Base-by-base conservation (phyloP, 2,329 filamentous ascomycete species). In the Hypoxylon sp. region DNA sequence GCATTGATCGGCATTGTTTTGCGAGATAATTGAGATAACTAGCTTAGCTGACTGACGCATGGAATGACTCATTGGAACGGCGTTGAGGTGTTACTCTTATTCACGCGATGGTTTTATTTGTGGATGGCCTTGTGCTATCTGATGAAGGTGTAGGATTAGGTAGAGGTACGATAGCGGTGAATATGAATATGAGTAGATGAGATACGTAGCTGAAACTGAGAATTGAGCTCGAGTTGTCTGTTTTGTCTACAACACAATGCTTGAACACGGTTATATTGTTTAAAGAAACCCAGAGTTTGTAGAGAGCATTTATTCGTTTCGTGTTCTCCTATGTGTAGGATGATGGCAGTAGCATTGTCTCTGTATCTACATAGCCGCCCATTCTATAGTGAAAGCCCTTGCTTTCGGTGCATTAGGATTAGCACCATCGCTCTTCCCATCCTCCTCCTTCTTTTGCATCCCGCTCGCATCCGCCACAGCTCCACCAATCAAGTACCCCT, bases 401-500 rank as follows among this genome's bases (percentile, higher is more conserved):
- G 95, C 83, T 14, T 29, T 41, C 9, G 55, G 53, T 14, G 60
- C 63, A 12, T 50, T 76, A 71, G 9, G 75, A 77, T 32, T 81
- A 77, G 39, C 32, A 1, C 23, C 39, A 8, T 11, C 12, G 3
- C 25, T 48, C 6, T 47, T 48, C 8, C 39, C 32, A n/a, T 61
- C 23, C 25, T 23, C 19, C 9, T 43, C 29, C 21, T 9, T 11
- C 11, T 6, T 7, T 77, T 59, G 43, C 69, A 72, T 25, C 19
- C 27, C 52, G 61, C 9, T 66, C 56, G 75, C 76, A 14, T 72
- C 70, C 48, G 78, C 74, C 57, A 85, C 81, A 72, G 87, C 83
- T 0, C 93, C 94, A 5, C 94, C 95, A 61, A 99, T 85, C 57
- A 99, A 81, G 74, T 94, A 97, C 0, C 93, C 92, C 80, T 99